Evolutionary conservation across 2,329 filamentous ascomycete species (phyloP), one percentile per base, ranked within the genome.

Genomic region (Rosellinia necatrix): DNA sequence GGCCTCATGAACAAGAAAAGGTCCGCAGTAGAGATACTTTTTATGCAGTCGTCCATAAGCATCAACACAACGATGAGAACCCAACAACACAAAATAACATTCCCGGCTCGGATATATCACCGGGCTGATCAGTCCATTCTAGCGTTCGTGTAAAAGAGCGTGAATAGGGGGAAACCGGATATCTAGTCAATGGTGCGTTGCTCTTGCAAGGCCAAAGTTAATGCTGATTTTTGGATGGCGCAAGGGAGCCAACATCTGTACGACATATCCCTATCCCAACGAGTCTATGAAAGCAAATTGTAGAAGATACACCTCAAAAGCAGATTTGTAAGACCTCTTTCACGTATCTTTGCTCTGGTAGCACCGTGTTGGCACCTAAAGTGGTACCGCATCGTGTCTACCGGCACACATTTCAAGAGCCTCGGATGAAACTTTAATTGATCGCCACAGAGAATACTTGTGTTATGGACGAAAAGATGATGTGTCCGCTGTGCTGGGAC

Each of bases 331-430:
- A n/a, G n/a, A n/a, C n/a, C n/a, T n/a, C n/a, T n/a, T n/a, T n/a
- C n/a, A n/a, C n/a, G n/a, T n/a, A n/a, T n/a, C n/a, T n/a, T n/a
- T 48, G 46, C 38, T 57, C 59, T 49, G 43, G 55, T 58, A 53
- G 22, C 53, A 57, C 59, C 51, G 56, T 63, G 47, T 68, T 63
- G 66, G 60, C 68, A 69, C 69, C 67, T 59, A 71, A 70, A 57
- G 68, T 71, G 53, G 51, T 60, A 70, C 69, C 38, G 49, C 58
- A 53, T 62, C 46, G 24, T 43, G 34, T 49, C 53, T 54, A 37
- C 17, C 49, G 37, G 40, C 53, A 47, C 25, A 53, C 22, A 41
- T 44, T 41, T 43, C 53, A 32, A 58, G 53, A 59, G 56, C 56
- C 56, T 65, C 62, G 65, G 61, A 61, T 62, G 49, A 34, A 53